Conservation (phyloP, 257 asterid genomes). For the Gentiana dahurica region DNA sequence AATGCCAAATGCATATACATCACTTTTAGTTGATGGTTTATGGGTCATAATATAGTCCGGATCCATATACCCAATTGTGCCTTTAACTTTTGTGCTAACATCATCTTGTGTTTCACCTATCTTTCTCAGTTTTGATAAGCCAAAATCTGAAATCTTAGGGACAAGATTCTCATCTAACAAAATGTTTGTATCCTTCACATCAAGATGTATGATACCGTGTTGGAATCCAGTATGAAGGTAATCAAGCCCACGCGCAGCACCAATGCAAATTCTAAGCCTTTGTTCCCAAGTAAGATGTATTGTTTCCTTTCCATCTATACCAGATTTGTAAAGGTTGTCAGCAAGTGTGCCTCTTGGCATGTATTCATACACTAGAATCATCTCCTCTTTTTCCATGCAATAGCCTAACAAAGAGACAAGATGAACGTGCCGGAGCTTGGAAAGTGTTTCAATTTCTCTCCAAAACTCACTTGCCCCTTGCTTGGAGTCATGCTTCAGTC, state of each 20-base stretch:
- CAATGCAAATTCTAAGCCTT: conserved; percentile 14
- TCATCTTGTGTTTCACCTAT: background rate
- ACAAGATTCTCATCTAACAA: conserved; percentile 3
- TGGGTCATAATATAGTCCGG: conserved; percentile 10
- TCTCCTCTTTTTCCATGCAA: conserved; percentile 6
- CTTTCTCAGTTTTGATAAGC: conserved; percentile 5
- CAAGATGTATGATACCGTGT: conserved; percentile 10
- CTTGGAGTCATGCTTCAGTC: conserved; percentile 6
- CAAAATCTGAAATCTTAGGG: conserved; percentile 12
- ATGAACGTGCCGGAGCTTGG: conserved; percentile 12
- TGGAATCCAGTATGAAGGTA: conserved; percentile 12
- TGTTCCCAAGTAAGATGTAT: conserved; percentile 9
- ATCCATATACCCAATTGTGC: conserved; percentile 9
- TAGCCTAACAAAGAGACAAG: conserved; percentile 14
- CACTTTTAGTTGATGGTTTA: conserved; percentile 8
- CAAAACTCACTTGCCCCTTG: conserved; percentile 16
- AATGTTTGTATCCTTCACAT: conserved; percentile 13
- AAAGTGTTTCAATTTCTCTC: conserved; percentile 16
- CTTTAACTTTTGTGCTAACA: conserved; percentile 7
- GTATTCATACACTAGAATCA: conserved; percentile 11
- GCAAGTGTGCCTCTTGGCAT: conserved; percentile 7
- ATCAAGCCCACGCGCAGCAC: conserved; percentile 14
- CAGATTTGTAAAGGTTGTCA: conserved; percentile 5
- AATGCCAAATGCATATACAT: conserved; percentile 16
- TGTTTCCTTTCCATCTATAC: background rate